phyloP scores from a whole-genome alignment of 805 yeast genomes.

The Isabelozyma pseudorhagii region DNA sequence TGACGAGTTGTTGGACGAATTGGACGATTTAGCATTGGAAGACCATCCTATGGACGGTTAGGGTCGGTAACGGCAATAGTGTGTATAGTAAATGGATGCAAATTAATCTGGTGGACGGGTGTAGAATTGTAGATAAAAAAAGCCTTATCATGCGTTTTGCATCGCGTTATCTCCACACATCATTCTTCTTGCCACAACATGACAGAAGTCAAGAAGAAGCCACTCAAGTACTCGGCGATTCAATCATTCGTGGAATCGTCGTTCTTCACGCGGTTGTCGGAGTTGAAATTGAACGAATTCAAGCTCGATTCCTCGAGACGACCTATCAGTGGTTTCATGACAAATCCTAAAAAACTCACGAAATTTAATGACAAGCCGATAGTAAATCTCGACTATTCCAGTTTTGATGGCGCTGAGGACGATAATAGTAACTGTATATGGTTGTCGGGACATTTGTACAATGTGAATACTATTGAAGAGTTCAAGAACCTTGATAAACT shows the following conservation, averaged over 20 bases:
- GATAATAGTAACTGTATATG: constrained; percentile 11
- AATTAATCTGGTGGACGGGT: not conserved
- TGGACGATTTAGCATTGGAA: constrained; percentile 88
- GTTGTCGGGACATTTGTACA: constrained; percentile 39
- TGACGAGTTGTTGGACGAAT: constrained; percentile 90
- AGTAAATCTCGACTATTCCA: constrained; percentile 30
- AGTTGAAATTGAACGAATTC: constrained; percentile 67
- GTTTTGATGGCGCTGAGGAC: constrained; percentile 19
- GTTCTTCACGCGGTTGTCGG: constrained; percentile 74
- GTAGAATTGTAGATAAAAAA: not conserved
- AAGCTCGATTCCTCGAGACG: constrained; percentile 55
- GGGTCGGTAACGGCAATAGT: not conserved
- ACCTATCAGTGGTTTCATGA: constrained; percentile 42
- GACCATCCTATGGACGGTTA: constrained; percentile 31
- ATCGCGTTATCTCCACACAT: no score
- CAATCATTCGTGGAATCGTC: constrained; percentile 82
- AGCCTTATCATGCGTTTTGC: no score
- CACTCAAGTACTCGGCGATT: constrained; percentile 44
- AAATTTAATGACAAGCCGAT: constrained; percentile 34
- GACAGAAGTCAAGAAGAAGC: constrained; percentile 1
- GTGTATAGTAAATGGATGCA: not conserved
- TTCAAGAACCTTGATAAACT: constrained; percentile 71
- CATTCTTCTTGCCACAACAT: not conserved
- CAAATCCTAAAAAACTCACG: constrained; percentile 30
- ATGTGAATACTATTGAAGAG: constrained; percentile 82